A percentile compares a stretch with the other conserved stretches of the same genome.
Evolutionary conservation across 1,284 basidiomycete genomes (phyloP).

Genomic region (Coniferiporia sulphurascens): DNA sequence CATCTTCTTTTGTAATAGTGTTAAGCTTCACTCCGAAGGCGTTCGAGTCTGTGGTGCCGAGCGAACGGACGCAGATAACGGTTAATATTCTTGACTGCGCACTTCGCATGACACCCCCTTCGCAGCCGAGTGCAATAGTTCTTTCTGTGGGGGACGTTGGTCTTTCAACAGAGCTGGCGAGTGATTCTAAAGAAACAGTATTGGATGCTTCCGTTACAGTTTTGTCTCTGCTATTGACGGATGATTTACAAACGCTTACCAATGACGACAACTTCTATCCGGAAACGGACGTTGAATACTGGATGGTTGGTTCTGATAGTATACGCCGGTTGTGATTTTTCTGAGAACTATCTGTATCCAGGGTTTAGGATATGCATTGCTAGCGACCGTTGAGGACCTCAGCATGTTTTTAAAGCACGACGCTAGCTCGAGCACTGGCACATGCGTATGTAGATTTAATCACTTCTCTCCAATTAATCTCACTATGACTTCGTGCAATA

Average conservation of each 20-base stretch:
- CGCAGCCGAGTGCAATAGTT: conserved; percentile 59
- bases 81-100: conserved; percentile 70
- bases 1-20: conserved; percentile 1
- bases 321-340: neutral
- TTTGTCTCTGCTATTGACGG: conserved; percentile 53
- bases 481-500: neutral
- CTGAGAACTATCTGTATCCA: conserved; percentile 23
- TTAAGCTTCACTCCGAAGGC: conserved; percentile 41
- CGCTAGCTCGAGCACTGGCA: conserved; percentile 28
- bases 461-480: neutral
- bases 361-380: conserved; percentile 60
- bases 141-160: conserved; percentile 62
- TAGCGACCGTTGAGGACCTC: conserved; percentile 55
- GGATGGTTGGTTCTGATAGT: conserved; percentile 55
- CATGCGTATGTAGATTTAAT: conserved; percentile 23
- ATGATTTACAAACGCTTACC: conserved; percentile 39
- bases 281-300: conserved; percentile 42
- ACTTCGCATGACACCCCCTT: conserved; percentile 55
- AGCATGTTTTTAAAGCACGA: conserved; percentile 37
- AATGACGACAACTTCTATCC: conserved; percentile 19
- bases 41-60: conserved; percentile 92
- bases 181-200: conserved; percentile 52
- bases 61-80: conserved; percentile 73
- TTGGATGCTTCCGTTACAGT: conserved; percentile 47
- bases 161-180: conserved; percentile 68